Base-by-base conservation (phyloP, 495 filamentous ascomycete genomes). In the Hyaloscypha hepaticicola region DNA sequence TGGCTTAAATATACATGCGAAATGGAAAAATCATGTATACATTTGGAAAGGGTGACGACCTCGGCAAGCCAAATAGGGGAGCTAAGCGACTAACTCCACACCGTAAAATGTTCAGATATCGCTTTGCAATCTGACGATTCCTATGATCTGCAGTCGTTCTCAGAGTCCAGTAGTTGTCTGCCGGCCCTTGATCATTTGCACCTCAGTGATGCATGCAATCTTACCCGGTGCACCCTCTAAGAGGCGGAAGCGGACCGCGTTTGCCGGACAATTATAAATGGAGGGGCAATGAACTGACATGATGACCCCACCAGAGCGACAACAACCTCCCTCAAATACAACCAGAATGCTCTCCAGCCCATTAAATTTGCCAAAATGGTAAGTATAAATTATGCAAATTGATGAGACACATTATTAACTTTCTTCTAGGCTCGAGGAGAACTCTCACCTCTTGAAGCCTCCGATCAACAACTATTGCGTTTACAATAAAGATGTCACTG, bases 381-480 rank as follows among this genome's bases (percentile, higher is more conserved):
- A 82, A 48, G 73, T 38, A 26, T 11, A 22, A 16, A 31, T 55
- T 29, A 63, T 45, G 14, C 41, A 61, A 16, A 64, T 60, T 72
- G 26, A 68, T 25, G 1, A 53, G 19, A 21, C 9, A 25, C 24
- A 53, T 53, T 24, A 53, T 11, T 53, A 11, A 27, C 14, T 60
- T 38, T 65, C 64, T 56, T 51, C 31, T 69, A 99, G 95, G 95
- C 88, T 99, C 48, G 87, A 92, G 73, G 85, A 89, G 72, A 97
- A 98, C 74, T 88, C 90, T 3, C 93, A 98, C 71, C 87, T 98
- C 55, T 86, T 99, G 61, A 88, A 96, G 76, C 95, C 95, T 1
- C 95, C 95, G 2, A 88, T 99, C 71, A 97, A 97, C 75, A 99
- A 98, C 77, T 96, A 93, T 77, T 96, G 93, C 77, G 91, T 99